Evolutionary conservation across 345 rosid genomes (phyloP).

Genomic region (Syzygium grande): DNA sequence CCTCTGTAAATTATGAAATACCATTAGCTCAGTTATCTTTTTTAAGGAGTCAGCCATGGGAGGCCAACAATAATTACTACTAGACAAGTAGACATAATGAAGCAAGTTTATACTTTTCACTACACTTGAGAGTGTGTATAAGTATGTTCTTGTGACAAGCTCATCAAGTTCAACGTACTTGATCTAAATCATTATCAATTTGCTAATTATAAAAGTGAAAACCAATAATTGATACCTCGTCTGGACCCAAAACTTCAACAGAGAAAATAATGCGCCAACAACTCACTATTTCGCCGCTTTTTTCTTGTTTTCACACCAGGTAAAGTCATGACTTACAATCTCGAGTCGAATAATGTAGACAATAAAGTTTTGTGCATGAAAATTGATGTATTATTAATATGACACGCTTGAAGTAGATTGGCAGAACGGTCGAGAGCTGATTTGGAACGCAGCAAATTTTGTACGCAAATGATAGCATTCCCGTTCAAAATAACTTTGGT

Average conservation of each 20-base stretch:
- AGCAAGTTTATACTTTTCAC: too few relatives aligned
- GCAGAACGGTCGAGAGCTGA: neutral
- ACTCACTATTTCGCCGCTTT: neutral
- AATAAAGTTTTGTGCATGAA: neutral
- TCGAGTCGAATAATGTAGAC: neutral
- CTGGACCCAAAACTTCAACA: neutral
- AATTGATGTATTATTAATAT: neutral
- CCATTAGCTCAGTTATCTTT: too few relatives aligned
- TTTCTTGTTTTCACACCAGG: neutral
- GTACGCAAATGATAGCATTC: neutral
- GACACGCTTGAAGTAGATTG: neutral
- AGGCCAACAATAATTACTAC: too few relatives aligned
- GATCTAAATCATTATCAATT: neutral
- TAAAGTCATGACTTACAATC: neutral
- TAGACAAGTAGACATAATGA: too few relatives aligned
- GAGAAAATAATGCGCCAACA: neutral
- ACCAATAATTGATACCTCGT: neutral
- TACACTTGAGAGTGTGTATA: neutral
- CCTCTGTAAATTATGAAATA: neutral
- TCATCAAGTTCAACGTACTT: neutral
- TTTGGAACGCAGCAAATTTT: neutral
- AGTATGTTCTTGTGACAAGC: neutral
- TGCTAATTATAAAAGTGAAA: neutral
- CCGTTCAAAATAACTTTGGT: neutral
- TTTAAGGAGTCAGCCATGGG: too few relatives aligned